Evolutionary conservation across 768 basidiomycete genomes (phyloP).

Genomic region (Holtermanniella nyarrowii): DNA sequence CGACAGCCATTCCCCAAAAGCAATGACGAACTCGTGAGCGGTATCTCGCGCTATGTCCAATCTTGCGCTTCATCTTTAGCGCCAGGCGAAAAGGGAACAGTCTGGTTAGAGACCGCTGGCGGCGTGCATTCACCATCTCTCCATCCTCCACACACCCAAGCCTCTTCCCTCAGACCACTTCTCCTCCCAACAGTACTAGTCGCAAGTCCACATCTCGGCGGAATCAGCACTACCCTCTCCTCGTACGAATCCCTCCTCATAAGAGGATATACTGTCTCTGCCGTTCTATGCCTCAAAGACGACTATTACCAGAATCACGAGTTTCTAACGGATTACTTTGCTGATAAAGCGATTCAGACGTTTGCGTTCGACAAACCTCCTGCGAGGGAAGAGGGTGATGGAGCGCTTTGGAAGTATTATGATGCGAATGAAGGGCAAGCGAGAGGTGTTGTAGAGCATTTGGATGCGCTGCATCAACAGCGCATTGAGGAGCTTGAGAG

Average conservation of each 20-base stretch:
- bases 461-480: slow-evolving; percentile 55
- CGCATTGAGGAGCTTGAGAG: slow-evolving; percentile 64
- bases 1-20: slow-evolving; percentile 47
- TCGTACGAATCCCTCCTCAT: slow-evolving; percentile 82
- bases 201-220: slow-evolving; percentile 80
- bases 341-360: slow-evolving; percentile 49
- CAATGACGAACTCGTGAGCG: slow-evolving; percentile 56
- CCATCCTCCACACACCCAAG: slow-evolving; percentile 65
- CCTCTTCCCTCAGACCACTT: slow-evolving; percentile 73
- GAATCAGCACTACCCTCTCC: slow-evolving; percentile 85
- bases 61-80: slow-evolving; percentile 39
- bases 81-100: slow-evolving; percentile 40
- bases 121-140: slow-evolving; percentile 91
- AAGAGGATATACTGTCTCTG: slow-evolving; percentile 82
- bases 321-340: slow-evolving; percentile 70
- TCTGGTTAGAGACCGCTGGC: slow-evolving; percentile 92
- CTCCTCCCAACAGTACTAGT: slow-evolving; percentile 79
- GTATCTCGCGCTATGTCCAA: slow-evolving; percentile 57
- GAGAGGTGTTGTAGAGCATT: slow-evolving; percentile 46
- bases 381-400: slow-evolving; percentile 45
- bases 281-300: slow-evolving; percentile 72
- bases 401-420: slow-evolving; percentile 64
- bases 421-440: slow-evolving; percentile 17
- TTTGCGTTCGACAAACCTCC: slow-evolving; percentile 40
- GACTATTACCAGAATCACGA: slow-evolving; percentile 78